These are phyloP conservation scores for Baorangia bicolor DNA, from an alignment of 768 basidiomycete genomes.

Conservation along the genomic window DNA sequence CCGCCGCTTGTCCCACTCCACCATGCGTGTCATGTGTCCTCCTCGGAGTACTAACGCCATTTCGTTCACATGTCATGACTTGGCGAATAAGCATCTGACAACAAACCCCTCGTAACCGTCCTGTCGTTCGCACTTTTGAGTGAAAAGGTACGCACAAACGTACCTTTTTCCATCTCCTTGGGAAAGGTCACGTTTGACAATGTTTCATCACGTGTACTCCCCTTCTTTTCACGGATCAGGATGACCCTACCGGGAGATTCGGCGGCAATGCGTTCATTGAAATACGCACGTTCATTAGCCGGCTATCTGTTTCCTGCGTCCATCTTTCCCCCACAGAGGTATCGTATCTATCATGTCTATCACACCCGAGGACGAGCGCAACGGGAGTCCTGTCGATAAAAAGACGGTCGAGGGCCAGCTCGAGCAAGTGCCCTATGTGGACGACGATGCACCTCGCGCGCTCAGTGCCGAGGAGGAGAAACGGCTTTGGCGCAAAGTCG, in stretches of 20 bases:
- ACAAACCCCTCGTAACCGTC: not conserved
- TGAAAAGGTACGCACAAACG: not conserved
- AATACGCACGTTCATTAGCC: not conserved
- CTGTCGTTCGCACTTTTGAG: not conserved
- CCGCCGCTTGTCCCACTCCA: too few relatives aligned
- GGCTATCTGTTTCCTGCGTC: not conserved
- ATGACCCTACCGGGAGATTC: not conserved
- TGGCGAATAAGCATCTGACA: not conserved
- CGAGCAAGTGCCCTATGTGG: not conserved
- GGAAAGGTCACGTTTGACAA: not conserved
- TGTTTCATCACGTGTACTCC: not conserved
- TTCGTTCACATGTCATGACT: not conserved
- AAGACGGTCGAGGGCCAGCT: not conserved
- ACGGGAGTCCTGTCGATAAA: not conserved
- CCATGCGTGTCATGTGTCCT: too few relatives aligned
- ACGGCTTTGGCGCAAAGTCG: slow-evolving; percentile 57
- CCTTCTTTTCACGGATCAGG: too few relatives aligned
- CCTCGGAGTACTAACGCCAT: not conserved
- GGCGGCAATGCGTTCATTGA: not conserved
- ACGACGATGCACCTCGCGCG: not conserved
- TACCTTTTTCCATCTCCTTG: not conserved
- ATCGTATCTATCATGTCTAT: not conserved
- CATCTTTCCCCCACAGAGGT: too few relatives aligned
- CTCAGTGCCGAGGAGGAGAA: slow-evolving; percentile 43
- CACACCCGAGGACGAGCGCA: not conserved